A percentile compares a stretch with the other conserved stretches of the same genome.
Conservation (phyloP, 495 filamentous ascomycete genomes). For the Thozetella sp. region DNA sequence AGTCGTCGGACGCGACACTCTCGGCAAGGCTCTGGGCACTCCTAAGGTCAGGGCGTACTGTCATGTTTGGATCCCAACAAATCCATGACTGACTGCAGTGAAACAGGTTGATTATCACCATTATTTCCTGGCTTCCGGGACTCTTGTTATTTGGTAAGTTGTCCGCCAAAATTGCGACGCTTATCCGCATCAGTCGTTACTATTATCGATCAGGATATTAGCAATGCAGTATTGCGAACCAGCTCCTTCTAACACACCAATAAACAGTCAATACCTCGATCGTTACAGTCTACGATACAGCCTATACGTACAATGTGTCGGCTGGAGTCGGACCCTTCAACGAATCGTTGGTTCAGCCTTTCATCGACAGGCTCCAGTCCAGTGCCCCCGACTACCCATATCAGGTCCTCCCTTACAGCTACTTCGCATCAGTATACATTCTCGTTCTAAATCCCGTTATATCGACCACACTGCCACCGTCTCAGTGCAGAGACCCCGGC, state of each 20-base stretch:
- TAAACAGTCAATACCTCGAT: conserved; percentile 3
- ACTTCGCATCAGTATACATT: conserved; percentile 2
- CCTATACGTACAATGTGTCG: conserved; percentile 11
- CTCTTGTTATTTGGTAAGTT: too few species aligned
- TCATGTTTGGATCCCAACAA: too few species aligned
- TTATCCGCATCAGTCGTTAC: too few species aligned
- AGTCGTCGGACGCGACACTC: not conserved
- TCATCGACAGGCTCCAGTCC: conserved; percentile 1
- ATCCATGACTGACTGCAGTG: too few species aligned
- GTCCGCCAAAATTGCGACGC: too few species aligned
- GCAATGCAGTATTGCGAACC: too few species aligned
- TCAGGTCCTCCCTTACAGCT: conserved; percentile 9
- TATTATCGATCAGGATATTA: too few species aligned
- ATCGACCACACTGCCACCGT: conserved; percentile 5
- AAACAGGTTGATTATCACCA: too few species aligned
- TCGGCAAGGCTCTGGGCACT: not conserved
- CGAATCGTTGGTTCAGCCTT: conserved; percentile 8
- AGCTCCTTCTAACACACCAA: too few species aligned
- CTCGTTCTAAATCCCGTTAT: conserved; percentile 10
- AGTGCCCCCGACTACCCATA: not conserved
- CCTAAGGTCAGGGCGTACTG: not conserved
- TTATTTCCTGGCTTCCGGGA: too few species aligned
- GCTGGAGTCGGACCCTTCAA: conserved; percentile 18
- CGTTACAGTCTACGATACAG: conserved; percentile 11
- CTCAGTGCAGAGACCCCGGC: not conserved